These are phyloP conservation scores for Mesotaenium endlicherianum DNA, from an alignment of 139 green algal genomes.

Conservation along the genomic window DNA sequence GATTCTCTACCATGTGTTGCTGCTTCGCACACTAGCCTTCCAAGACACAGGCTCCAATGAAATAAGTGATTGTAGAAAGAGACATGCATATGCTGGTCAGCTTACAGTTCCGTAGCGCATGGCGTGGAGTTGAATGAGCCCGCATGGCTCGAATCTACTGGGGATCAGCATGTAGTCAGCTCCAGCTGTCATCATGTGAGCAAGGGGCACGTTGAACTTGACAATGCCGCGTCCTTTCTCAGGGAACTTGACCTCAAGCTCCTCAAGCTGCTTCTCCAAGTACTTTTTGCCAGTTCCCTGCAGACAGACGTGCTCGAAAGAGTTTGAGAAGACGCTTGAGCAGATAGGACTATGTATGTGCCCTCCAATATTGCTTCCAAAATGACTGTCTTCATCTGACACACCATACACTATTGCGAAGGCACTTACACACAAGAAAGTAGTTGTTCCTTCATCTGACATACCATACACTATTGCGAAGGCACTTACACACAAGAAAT, in stretches of 20 bases:
- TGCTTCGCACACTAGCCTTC: no score
- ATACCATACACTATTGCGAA: no score
- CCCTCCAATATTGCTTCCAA: neutral
- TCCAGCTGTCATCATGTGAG: slow-evolving; percentile 93
- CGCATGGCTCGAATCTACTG: slow-evolving; percentile 96
- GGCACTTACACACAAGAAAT: no score
- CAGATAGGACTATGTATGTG: neutral
- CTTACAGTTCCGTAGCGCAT: slow-evolving; percentile 68
- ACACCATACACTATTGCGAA: neutral
- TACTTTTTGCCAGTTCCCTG: slow-evolving; percentile 95
- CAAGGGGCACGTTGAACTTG: slow-evolving; percentile 86
- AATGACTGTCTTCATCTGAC: neutral
- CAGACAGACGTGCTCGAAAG: neutral
- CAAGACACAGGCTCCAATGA: no score
- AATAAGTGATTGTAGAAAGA: no score
- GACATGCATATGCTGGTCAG: no score
- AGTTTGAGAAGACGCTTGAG: neutral
- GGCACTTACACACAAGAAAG: neutral
- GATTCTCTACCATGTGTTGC: no score
- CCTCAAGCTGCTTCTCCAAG: slow-evolving; percentile 75
- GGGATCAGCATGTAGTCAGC: slow-evolving; percentile 97
- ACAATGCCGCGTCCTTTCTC: slow-evolving; percentile 78
- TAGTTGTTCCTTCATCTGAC: no score
- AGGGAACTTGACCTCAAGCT: slow-evolving; percentile 72
- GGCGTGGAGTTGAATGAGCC: slow-evolving; percentile 93